These are phyloP conservation scores for Ampelomyces quisqualis DNA, from an alignment of 2,329 filamentous ascomycete species.

Conservation along the genomic window DNA sequence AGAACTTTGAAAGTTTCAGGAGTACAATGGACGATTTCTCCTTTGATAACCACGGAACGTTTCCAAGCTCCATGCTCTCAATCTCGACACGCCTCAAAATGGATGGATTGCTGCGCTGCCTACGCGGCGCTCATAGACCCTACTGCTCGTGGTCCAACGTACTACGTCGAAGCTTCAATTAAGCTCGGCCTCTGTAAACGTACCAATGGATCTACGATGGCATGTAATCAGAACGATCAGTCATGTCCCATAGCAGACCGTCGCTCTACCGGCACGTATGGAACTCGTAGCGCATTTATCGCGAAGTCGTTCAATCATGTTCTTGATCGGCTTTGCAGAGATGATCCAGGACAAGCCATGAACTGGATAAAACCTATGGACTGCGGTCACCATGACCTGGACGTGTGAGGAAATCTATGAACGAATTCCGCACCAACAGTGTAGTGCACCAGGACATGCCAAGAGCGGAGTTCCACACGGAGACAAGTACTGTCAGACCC, in stretches of 20 bases:
- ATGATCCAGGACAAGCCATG: constrained; percentile 15
- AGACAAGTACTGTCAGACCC: constrained; percentile 8
- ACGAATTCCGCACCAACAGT: too few relatives aligned
- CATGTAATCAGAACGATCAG: constrained; percentile 19
- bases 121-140: constrained; percentile 32
- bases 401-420: neutral
- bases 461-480: neutral
- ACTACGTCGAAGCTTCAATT: constrained; percentile 31
- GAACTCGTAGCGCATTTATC: constrained; percentile 23
- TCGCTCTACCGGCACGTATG: constrained; percentile 18
- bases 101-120: constrained; percentile 15
- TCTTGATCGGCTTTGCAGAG: constrained; percentile 27
- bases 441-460: neutral
- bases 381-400: neutral
- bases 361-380: too few relatives aligned
- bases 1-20: constrained; percentile 11
- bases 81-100: neutral
- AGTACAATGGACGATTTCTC: constrained; percentile 23
- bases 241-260: constrained; percentile 10
- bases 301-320: constrained; percentile 33
- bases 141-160: constrained; percentile 21
- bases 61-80: constrained; percentile 5
- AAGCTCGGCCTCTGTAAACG: constrained; percentile 32
- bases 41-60: too few relatives aligned
- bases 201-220: constrained; percentile 25